Evolutionary conservation across 768 basidiomycete genomes (phyloP).

Genomic region (Leccinum broughii): DNA sequence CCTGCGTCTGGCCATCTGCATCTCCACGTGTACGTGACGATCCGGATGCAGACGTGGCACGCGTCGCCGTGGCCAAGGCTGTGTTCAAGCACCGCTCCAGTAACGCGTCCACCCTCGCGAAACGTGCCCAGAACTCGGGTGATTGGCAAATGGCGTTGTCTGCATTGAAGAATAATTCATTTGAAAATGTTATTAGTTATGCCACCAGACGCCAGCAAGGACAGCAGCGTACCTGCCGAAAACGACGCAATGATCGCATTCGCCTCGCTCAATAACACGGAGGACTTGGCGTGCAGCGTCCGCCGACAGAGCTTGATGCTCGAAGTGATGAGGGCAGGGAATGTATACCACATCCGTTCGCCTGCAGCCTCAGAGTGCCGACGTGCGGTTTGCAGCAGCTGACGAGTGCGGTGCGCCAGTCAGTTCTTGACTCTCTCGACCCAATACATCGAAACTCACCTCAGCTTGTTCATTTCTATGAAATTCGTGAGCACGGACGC

Average conservation of each 20-base stretch:
- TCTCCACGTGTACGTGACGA: neutral
- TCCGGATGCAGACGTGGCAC: neutral
- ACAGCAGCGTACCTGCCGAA: constrained; percentile 26
- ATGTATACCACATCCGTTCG: too few relatives aligned
- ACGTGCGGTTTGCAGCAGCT: too few relatives aligned
- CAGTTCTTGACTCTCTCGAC: too few relatives aligned
- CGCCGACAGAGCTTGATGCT: too few relatives aligned
- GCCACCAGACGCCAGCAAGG: neutral
- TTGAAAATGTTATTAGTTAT: neutral
- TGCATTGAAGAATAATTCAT: constrained; percentile 16
- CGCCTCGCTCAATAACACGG: constrained; percentile 39
- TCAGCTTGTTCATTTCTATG: too few relatives aligned
- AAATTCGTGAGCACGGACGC: too few relatives aligned
- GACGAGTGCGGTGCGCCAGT: too few relatives aligned
- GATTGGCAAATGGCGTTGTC: constrained; percentile 45
- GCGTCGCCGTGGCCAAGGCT: constrained; percentile 9
- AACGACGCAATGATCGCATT: constrained; percentile 29
- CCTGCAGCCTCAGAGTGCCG: too few relatives aligned
- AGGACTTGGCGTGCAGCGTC: constrained; percentile 26
- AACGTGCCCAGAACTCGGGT: constrained; percentile 43
- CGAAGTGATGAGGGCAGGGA: too few relatives aligned
- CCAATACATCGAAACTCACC: too few relatives aligned
- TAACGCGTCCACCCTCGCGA: constrained; percentile 46
- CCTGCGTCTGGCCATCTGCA: neutral
- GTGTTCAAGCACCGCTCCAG: constrained; percentile 35